Percentiles rank a stretch among this genome's conserved stretches.
phyloP scores from a whole-genome alignment of 2,329 filamentous ascomycete genomes.

The Nannizziopsis arthrosporioides region DNA sequence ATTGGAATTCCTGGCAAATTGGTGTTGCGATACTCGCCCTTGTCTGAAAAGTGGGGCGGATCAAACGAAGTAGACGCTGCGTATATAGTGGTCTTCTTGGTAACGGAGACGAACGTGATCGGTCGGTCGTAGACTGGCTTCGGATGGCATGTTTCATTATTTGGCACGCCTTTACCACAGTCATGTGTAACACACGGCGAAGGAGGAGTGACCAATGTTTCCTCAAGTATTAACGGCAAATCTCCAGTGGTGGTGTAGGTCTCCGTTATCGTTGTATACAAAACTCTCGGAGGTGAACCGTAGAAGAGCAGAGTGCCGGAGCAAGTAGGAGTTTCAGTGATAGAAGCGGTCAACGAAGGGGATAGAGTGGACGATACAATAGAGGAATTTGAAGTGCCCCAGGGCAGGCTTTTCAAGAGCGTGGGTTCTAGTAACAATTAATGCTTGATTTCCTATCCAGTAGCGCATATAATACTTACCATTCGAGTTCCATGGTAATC shows the following conservation, averaged over 20 bases:
- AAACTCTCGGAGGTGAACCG: neutral
- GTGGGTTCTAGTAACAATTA: neutral
- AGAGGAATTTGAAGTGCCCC: neutral
- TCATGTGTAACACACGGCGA: constrained; percentile 9
- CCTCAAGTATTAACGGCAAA: neutral
- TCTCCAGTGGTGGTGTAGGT: constrained; percentile 5
- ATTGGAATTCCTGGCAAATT: neutral
- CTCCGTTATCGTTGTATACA: constrained; percentile 12
- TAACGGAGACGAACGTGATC: constrained; percentile 8
- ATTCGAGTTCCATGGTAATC: neutral
- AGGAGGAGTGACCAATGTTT: constrained; percentile 11
- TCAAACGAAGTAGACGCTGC: neutral
- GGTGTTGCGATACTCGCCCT: neutral
- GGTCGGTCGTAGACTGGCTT: neutral
- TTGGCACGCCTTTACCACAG: neutral
- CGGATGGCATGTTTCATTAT: neutral
- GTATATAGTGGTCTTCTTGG: constrained; percentile 14
- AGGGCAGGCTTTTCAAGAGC: neutral
- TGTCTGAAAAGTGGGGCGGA: constrained; percentile 8
- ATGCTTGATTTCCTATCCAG: neutral
- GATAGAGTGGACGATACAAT: neutral
- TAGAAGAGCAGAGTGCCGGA: neutral
- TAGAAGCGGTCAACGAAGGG: neutral
- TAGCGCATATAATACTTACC: neutral
- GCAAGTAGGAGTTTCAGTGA: neutral